Base-by-base conservation (phyloP, 2,329 filamentous ascomycete genomes). In the Trichoderma sp. region DNA sequence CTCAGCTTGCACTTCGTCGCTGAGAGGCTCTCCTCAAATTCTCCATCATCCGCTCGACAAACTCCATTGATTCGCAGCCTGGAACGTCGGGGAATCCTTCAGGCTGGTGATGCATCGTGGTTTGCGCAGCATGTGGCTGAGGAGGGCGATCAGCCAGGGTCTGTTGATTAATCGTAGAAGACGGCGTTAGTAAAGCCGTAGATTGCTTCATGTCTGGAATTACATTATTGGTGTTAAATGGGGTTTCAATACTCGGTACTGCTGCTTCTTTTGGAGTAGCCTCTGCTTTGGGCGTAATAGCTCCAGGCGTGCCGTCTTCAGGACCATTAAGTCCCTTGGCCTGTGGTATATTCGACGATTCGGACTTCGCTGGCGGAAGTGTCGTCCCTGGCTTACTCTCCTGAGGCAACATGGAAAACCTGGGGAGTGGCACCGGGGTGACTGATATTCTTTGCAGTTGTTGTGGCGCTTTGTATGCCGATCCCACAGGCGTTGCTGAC, bases 41-140 rank as follows among this genome's bases (percentile, higher is more conserved):
- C 54, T 76, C 74, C 80, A 87, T 83, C 80, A 87, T 83, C 70
- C 81, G 81, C 74, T 86, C 84, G 55, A 87, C 81, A 51, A 87
- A 79, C 30, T 82, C 77, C 77, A 82, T 81, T n/a, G 81, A 83
- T 72, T 83, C 82, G 59, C 76, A 73, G 13, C 79, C 80, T 10
- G 82, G 80, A 26, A 82, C 80, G 66, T 83, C 81, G 2, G 81
- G 76, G 60, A 83, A 80, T 18, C 78, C 79, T 43, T 79, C 78
- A n/a, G 71, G 71, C 28, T 55, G 34, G 54, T 46, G 49, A 18
- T 70, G 21, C 32, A 21, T n/a, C 24, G 39, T 39, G 6, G 51
- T 24, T 43, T 49, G 59, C 18, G 24, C 6, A 49, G n/a, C 2
- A 26, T 24, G 21, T 6, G 64, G 24, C 21, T 58, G 58, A 43